Evolutionary conservation across 2,329 filamentous ascomycete genomes (phyloP), one percentile per base, ranked within the genome.

Genomic region (Fusarium sp.): DNA sequence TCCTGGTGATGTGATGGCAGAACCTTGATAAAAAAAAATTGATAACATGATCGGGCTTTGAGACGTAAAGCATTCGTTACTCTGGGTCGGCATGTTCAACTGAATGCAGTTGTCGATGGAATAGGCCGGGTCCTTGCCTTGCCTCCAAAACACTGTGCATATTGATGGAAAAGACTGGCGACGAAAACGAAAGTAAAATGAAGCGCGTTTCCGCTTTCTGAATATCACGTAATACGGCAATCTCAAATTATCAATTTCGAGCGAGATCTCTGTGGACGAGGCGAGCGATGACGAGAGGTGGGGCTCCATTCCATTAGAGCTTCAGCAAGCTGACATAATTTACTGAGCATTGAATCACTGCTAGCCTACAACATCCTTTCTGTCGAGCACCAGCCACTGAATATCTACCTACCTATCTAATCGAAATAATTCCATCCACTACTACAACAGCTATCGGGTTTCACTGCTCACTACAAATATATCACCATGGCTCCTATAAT

Each of bases 401-500:
- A 15, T 8, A 25, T 8, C 8, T n/a, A 8, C 5, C 5, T 25
- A 25, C 23, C 23, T 25, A 25, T 25, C 23, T 20, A 21, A 18
- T 23, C 11, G 18, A 13, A 36, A 46, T 35, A 33, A 36, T 29
- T 31, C n/a, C 27, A 33, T n/a, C 57, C 27, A 40, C 27, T 17
- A 33, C 7, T 33, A 15, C 31, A 33, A 53, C 15, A 39, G 15
- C 14, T 4, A 13, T 29, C 6, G 47, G 21, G 23, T 25, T 17
- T n/a, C 25, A 23, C 37, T 35, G 31, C 15, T 39, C 17, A 29
- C 9, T 25, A 39, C 43, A 35, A 31, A 31, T 18, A 63, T 23
- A 37, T 45, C 31, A 6, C 23, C 41, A 69, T 69, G 66, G 66
- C 66, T 51, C 64, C 68, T 25, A 66, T 57, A 60, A 41, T 66